phyloP scores from a whole-genome alignment of 1,284 basidiomycete genomes.

The Leucocoprinus gongylophorus region DNA sequence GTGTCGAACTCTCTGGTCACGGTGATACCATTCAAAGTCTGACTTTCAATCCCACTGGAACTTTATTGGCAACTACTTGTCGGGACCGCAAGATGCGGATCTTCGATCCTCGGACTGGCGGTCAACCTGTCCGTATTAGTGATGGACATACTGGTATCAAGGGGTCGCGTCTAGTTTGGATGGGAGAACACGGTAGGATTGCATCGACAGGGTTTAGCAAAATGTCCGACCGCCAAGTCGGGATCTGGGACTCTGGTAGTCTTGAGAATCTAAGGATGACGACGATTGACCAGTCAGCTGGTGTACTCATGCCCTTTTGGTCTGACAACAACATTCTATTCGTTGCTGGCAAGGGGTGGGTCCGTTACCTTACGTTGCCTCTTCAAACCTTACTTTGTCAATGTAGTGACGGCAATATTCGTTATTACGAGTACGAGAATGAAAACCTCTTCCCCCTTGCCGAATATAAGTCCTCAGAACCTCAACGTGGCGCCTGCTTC shows the following conservation, averaged over 20 bases:
- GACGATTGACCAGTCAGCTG: conserved; percentile 81
- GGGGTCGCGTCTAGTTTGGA: conserved; percentile 85
- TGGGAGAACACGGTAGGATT: conserved; percentile 84
- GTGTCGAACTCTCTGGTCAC: conserved; percentile 67
- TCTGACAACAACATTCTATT: conserved; percentile 92
- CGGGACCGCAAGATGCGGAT: conserved; percentile 89
- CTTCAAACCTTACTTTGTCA: conserved; percentile 9
- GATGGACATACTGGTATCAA: conserved; percentile 95
- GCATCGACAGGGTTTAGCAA: conserved; percentile 94
- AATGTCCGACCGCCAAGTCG: conserved; percentile 89
- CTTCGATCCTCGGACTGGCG: conserved; percentile 82
- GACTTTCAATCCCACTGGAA: conserved; percentile 80
- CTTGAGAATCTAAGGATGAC: conserved; percentile 71
- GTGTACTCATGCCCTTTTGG: conserved; percentile 98
- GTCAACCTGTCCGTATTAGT: conserved; percentile 70
- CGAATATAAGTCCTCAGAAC: conserved; percentile 88
- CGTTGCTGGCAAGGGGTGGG: conserved; percentile 79
- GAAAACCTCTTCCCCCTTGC: conserved; percentile 77
- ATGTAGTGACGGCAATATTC: conserved; percentile 82
- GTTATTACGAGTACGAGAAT: conserved; percentile 92
- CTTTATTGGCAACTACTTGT: conserved; percentile 71
- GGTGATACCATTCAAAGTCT: conserved; percentile 86
- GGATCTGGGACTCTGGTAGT: conserved; percentile 78
- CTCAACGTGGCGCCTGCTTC: conserved; percentile 96
- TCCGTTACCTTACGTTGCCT: conserved; percentile 10